phyloP scores from a whole-genome alignment of 164 flowering plant species.

The Vitis rupestris region DNA sequence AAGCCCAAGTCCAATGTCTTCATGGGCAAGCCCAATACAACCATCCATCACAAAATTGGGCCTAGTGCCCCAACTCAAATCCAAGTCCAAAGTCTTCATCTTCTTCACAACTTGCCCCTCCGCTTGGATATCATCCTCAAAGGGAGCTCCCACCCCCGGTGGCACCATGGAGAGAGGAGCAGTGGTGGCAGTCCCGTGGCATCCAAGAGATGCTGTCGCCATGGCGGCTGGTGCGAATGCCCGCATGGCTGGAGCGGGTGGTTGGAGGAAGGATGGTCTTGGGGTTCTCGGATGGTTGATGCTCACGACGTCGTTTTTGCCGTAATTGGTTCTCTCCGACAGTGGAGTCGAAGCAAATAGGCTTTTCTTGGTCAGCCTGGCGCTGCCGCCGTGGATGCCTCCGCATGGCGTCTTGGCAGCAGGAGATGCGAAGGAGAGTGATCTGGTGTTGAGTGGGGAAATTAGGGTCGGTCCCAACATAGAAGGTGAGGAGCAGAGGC shows the following conservation, averaged over 20 bases:
- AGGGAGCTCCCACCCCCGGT: too few relatives aligned
- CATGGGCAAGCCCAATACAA: too few relatives aligned
- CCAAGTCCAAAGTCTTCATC: too few relatives aligned
- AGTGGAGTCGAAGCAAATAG: slow-evolving; percentile 75
- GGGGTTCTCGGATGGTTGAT: slow-evolving; percentile 57
- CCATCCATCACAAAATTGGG: too few relatives aligned
- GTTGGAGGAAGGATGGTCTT: slow-evolving; percentile 65
- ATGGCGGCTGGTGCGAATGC: too few relatives aligned
- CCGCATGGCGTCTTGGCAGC: slow-evolving; percentile 61
- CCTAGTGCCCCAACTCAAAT: too few relatives aligned
- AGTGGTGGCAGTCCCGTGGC: too few relatives aligned
- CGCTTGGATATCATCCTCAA: too few relatives aligned
- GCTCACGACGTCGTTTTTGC: slow-evolving; percentile 15
- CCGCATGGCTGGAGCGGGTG: slow-evolving; percentile 39
- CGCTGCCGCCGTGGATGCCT: slow-evolving; percentile 19
- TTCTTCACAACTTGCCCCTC: too few relatives aligned
- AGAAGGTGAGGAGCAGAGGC: slow-evolving; percentile 9
- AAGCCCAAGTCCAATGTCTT: too few relatives aligned
- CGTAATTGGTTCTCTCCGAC: slow-evolving; percentile 36
- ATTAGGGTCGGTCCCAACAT: slow-evolving; percentile 63
- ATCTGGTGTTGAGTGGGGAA: slow-evolving; percentile 88
- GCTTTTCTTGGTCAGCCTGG: slow-evolving; percentile 25
- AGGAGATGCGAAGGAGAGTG: slow-evolving; percentile 90
- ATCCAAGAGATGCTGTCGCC: too few relatives aligned
- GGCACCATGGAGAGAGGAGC: too few relatives aligned